Evolutionary conservation across 73 alveolate species (phyloP).

Genomic region (Paramecium primaurelia): DNA sequence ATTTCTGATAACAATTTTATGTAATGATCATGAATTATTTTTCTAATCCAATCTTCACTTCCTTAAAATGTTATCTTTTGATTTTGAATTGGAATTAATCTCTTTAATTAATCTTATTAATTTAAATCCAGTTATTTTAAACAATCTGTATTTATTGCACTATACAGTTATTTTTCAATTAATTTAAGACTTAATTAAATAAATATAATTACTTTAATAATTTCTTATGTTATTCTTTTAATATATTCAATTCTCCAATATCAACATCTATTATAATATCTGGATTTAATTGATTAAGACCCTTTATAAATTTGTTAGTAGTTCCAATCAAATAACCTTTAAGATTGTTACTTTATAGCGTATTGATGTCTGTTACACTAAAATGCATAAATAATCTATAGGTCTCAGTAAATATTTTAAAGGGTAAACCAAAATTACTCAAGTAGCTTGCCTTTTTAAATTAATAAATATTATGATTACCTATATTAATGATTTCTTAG

Average conservation of each 20-base stretch:
- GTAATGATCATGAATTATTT: not conserved
- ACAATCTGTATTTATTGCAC: conserved; percentile 23
- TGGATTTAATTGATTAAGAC: not conserved
- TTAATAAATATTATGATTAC: not conserved
- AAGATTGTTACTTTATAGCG: not conserved
- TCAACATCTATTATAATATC: conserved; percentile 51
- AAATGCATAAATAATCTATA: conserved; percentile 49
- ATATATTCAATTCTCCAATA: not conserved
- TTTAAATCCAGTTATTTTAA: not conserved
- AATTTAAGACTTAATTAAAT: not conserved
- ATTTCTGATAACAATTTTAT: not conserved
- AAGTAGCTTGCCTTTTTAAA: not conserved
- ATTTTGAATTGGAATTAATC: not conserved
- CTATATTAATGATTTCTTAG: not conserved
- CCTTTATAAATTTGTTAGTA: conserved; percentile 35
- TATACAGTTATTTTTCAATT: conserved; percentile 31
- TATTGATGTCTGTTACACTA: not conserved
- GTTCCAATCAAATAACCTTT: conserved; percentile 60
- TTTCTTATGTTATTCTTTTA: conserved; percentile 39
- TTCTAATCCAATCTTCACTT: conserved; percentile 53
- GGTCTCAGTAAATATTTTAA: conserved; percentile 12
- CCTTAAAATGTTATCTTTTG: conserved; percentile 47
- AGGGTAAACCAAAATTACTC: conserved; percentile 53
- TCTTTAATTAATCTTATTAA: not conserved
- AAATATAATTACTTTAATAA: not conserved